phyloP scores from a whole-genome alignment of 148 eudicot genomes.

The Rhododendron vialii region DNA sequence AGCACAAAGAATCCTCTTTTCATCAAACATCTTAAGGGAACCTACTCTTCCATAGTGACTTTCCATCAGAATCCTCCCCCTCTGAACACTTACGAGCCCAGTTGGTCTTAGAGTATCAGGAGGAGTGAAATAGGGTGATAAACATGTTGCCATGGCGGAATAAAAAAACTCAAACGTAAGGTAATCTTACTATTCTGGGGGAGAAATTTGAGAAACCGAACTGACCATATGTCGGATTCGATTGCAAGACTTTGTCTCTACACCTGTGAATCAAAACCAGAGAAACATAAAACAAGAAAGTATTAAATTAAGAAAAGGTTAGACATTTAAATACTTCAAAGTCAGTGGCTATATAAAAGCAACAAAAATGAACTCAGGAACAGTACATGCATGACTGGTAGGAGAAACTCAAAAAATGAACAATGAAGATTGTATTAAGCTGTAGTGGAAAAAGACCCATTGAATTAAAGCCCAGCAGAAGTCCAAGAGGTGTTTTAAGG shows the following conservation, averaged over 20 bases:
- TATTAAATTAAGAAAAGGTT: neutral
- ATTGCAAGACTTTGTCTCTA: neutral
- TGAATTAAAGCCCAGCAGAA: neutral
- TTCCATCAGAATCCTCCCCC: slow-evolving; percentile 31
- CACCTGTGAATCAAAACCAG: slow-evolving; percentile 7
- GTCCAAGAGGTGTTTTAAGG: neutral
- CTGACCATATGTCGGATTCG: neutral
- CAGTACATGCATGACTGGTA: neutral
- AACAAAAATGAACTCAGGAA: neutral
- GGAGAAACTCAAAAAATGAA: neutral
- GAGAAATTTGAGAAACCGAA: slow-evolving; percentile 2
- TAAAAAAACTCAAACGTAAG: neutral
- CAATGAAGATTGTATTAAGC: neutral
- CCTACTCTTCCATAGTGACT: slow-evolving; percentile 26
- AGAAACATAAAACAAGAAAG: neutral
- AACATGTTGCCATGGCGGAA: slow-evolving; percentile 49
- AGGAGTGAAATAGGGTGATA: slow-evolving; percentile 43
- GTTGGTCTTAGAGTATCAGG: slow-evolving; percentile 42
- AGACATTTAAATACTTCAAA: neutral
- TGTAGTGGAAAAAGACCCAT: neutral
- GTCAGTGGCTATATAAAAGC: neutral
- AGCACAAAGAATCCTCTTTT: slow-evolving; percentile 25
- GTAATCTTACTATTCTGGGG: neutral
- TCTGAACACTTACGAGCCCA: slow-evolving; percentile 52
- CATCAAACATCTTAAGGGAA: slow-evolving; percentile 42